Evolutionary conservation across 2,329 filamentous ascomycete species (phyloP), one percentile per base, ranked within the genome.

Genomic region (Microcyclosporella mali): DNA sequence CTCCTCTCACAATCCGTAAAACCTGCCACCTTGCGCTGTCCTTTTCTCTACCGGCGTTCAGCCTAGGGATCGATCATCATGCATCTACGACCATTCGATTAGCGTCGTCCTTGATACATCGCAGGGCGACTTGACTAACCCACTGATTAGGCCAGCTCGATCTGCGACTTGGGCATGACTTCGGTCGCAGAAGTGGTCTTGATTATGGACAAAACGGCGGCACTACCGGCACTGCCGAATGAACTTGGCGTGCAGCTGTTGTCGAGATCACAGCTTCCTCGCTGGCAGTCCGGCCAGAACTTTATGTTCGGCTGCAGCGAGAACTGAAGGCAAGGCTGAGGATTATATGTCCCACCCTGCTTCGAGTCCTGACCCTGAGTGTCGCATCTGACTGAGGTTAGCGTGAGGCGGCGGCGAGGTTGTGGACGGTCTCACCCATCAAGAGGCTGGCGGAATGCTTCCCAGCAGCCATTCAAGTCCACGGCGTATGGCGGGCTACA

Each of bases 331-430:
- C 35, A 29, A 6, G 8, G 18, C 11, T 37, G 11, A n/a, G 21
- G 21, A 25, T 4, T 4, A 8, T n/a, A 29, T 3, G 8, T 7
- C 3, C 35, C 35, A 8, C 35, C 35, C 16, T 37, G 19, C 21
- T 37, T 37, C 4, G 8, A 3, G 16, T 37, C 29, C 21, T 28
- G 18, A 9, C 35, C 21, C 6, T 17, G 4, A 2, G 35, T 37
- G n/a, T 37, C 12, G 35, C 35, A 37, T 19, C 35, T 36, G 18
- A n/a, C 17, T 17, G 18, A 14, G 18, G 33, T 36, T 12, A 36
- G 17, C 21, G 3, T 9, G 11, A 12, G 3, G 9, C 4, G 6
- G 10, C 17, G 16, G 4, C 8, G 9, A 36, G 17, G 33, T 6
- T 17, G 9, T 4, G 7, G 21, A 21, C 9, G 6, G n/a, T 7